Conservation (phyloP, 768 basidiomycete genomes). For the Neoboletus brunneissimus region DNA sequence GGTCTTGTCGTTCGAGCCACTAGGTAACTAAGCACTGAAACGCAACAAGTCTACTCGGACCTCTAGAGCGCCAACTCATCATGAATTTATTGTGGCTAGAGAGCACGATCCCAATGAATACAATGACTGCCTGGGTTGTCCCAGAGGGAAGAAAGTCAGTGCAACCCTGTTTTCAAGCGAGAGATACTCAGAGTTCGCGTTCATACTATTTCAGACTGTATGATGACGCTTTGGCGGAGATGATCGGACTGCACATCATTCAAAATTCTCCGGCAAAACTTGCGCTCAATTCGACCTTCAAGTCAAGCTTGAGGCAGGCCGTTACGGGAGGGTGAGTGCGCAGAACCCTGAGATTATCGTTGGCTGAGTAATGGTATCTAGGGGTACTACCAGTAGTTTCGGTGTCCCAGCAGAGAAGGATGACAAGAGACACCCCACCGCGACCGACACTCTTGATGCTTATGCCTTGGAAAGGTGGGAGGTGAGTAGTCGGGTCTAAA, state of each 20-base stretch:
- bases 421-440: constrained; percentile 52
- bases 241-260: constrained; percentile 69
- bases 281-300: constrained; percentile 71
- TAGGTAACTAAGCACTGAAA: constrained; percentile 3
- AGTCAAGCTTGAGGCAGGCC: constrained; percentile 75
- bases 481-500: constrained; percentile 40
- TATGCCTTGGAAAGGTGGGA: constrained; percentile 92
- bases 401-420: constrained; percentile 72
- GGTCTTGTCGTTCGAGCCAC: constrained; percentile 13
- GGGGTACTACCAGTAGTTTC: constrained; percentile 78
- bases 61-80: constrained; percentile 79
- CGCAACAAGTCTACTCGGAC: constrained; percentile 59
- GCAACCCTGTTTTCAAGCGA: not conserved
- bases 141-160: constrained; percentile 69
- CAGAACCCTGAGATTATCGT: not conserved
- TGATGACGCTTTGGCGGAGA: constrained; percentile 60
- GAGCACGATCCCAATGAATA: constrained; percentile 58
- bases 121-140: constrained; percentile 75
- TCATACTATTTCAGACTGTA: constrained; percentile 52
- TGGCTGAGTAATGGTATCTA: constrained; percentile 28
- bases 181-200: constrained; percentile 2
- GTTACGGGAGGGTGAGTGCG: constrained; percentile 78
- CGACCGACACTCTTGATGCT: constrained; percentile 64
- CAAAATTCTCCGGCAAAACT: constrained; percentile 58
- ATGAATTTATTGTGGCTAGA: constrained; percentile 92